A percentile compares a stretch with the other conserved stretches of the same genome.
These are phyloP conservation scores for Paecilomyces dactylethromorphus DNA, from an alignment of 2,329 filamentous ascomycete species.

Conservation along the genomic window DNA sequence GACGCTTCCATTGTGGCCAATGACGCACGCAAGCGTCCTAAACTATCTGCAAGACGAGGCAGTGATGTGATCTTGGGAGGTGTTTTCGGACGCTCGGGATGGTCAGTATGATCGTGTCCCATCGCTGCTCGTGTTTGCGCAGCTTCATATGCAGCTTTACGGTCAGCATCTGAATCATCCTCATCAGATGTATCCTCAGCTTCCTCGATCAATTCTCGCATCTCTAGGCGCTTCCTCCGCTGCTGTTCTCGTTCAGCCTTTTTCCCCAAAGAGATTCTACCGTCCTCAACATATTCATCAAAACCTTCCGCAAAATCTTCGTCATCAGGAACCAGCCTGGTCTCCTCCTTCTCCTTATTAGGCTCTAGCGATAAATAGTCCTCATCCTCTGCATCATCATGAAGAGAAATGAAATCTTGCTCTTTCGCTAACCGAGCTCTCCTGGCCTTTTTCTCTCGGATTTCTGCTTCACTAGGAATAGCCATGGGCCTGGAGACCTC, in stretches of 20 bases:
- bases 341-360: slow-evolving; percentile 59
- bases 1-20: slow-evolving; percentile 58
- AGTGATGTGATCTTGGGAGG: slow-evolving; percentile 72
- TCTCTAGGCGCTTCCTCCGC: slow-evolving; percentile 63
- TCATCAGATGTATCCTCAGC: slow-evolving; percentile 63
- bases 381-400: slow-evolving; percentile 27
- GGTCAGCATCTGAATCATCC: slow-evolving; percentile 57
- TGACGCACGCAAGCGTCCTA: slow-evolving; percentile 57
- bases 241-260: slow-evolving; percentile 69
- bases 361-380: slow-evolving; percentile 44
- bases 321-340: slow-evolving; percentile 73
- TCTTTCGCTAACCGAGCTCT: slow-evolving; percentile 73
- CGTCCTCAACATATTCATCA: slow-evolving; percentile 84
- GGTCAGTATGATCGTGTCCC: slow-evolving; percentile 41
- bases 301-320: slow-evolving; percentile 92
- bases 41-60: slow-evolving; percentile 62
- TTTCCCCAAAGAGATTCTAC: slow-evolving; percentile 67
- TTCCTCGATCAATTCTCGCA: slow-evolving; percentile 74
- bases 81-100: slow-evolving; percentile 42
- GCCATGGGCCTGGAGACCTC: slow-evolving; percentile 27
- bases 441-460: slow-evolving; percentile 83
- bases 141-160: slow-evolving; percentile 75
- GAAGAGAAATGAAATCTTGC: slow-evolving; percentile 44
- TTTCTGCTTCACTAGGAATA: slow-evolving; percentile 78
- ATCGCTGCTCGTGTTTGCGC: slow-evolving; percentile 83